phyloP scores from a whole-genome alignment of 73 alveolate genomes.

The Stentor coeruleus region DNA sequence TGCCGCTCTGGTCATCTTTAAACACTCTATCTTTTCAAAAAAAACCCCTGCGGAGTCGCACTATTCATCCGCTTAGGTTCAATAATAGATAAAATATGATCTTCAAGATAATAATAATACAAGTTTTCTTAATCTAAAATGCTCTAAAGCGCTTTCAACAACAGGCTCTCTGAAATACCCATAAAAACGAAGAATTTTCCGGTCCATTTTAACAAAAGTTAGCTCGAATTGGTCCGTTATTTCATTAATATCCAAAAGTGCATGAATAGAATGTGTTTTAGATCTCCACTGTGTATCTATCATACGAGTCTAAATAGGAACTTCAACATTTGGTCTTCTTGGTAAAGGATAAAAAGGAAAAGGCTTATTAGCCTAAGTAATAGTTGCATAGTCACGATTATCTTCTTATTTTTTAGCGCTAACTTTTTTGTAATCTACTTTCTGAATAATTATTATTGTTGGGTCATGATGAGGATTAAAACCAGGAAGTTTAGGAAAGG shows the following conservation, averaged over 20 bases:
- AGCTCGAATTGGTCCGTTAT: slow-evolving; percentile 83
- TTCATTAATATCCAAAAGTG: slow-evolving; percentile 48
- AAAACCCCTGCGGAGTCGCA: slow-evolving; percentile 92
- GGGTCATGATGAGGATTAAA: slow-evolving; percentile 72
- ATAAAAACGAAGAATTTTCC: slow-evolving; percentile 79
- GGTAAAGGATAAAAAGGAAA: slow-evolving; percentile 46
- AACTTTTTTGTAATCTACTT: slow-evolving; percentile 44
- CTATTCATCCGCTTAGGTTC: slow-evolving; percentile 81
- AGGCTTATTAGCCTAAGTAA: slow-evolving; percentile 43
- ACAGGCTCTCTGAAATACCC: slow-evolving; percentile 93
- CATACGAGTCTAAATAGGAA: slow-evolving; percentile 54
- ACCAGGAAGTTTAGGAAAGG: slow-evolving; percentile 84
- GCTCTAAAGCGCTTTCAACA: slow-evolving; percentile 88
- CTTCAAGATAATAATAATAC: slow-evolving; percentile 80
- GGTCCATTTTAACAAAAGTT: slow-evolving; percentile 85
- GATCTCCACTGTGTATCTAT: slow-evolving; percentile 44
- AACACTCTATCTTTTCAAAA: slow-evolving; percentile 76
- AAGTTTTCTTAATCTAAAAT: slow-evolving; percentile 71
- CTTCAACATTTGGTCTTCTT: slow-evolving; percentile 32
- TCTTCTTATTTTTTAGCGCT: slow-evolving; percentile 58
- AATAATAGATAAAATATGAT: slow-evolving; percentile 71
- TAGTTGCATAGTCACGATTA: slow-evolving; percentile 43
- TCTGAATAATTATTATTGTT: slow-evolving; percentile 40
- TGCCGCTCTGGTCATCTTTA: slow-evolving; percentile 62
- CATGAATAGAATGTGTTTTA: slow-evolving; percentile 46